These are phyloP conservation scores for Stentor coeruleus DNA, from an alignment of 73 alveolate genomes.

Conservation along the genomic window DNA sequence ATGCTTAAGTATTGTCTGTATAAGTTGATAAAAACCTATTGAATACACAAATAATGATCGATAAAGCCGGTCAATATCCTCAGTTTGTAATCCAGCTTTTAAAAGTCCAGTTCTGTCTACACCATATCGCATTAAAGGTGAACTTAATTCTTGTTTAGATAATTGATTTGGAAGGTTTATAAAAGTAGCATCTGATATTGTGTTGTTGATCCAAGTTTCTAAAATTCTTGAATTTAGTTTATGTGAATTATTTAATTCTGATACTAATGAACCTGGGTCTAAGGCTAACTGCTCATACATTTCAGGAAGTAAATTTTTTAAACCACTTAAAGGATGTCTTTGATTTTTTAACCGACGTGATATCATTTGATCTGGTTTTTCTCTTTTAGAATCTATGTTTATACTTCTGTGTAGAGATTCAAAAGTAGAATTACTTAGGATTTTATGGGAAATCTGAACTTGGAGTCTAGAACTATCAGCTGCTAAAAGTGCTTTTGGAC, in stretches of 20 bases:
- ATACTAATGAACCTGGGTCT: not conserved
- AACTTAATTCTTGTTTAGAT: not conserved
- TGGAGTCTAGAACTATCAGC: too few relatives aligned
- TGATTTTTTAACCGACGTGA: not conserved
- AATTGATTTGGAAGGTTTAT: slow-evolving; percentile 45
- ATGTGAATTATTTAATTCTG: not conserved
- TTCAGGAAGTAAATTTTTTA: not conserved
- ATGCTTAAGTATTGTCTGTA: slow-evolving; percentile 42
- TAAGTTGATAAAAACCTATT: slow-evolving; percentile 57
- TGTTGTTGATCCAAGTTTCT: slow-evolving; percentile 61
- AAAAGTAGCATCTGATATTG: slow-evolving; percentile 59
- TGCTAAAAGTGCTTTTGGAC: too few relatives aligned
- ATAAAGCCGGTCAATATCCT: slow-evolving; percentile 44
- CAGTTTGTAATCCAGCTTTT: slow-evolving; percentile 44
- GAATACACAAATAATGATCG: slow-evolving; percentile 57
- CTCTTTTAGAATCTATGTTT: too few relatives aligned
- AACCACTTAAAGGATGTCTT: not conserved
- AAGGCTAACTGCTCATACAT: not conserved
- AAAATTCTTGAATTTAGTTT: slow-evolving; percentile 50
- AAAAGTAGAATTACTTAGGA: too few relatives aligned
- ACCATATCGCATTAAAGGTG: slow-evolving; percentile 49
- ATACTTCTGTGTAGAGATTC: too few relatives aligned
- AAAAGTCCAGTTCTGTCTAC: slow-evolving; percentile 49
- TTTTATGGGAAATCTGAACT: too few relatives aligned
- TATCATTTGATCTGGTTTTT: too few relatives aligned